Percentiles rank a stretch among this genome's conserved stretches.
Conservation (phyloP, 768 basidiomycete species). For the Dacryopinax primogenitus region DNA sequence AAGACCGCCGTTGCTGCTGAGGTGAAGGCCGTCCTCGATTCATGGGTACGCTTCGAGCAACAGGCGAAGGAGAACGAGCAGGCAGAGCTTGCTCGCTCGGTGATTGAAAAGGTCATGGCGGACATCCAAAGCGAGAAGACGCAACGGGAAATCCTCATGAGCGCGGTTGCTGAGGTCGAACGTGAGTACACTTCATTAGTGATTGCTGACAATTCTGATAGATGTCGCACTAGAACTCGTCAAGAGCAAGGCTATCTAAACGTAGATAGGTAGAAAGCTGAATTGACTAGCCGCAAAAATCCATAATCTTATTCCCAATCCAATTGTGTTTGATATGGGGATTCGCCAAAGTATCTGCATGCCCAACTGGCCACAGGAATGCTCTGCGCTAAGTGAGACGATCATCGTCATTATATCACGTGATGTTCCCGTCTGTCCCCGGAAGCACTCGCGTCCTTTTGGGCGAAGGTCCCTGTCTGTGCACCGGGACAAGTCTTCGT, state of each 20-base stretch:
- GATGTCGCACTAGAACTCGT: conserved; percentile 51
- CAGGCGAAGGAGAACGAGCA: conserved; percentile 95
- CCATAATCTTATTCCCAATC: conserved; percentile 1
- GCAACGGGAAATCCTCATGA: conserved; percentile 67
- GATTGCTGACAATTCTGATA: not conserved
- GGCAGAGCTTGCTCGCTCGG: conserved; percentile 71
- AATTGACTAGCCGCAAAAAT: conserved; percentile 8
- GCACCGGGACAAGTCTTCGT: not conserved
- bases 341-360: too few relatives aligned
- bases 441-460: conserved; percentile 8
- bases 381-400: not conserved
- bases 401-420: not conserved
- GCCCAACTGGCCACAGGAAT: too few relatives aligned
- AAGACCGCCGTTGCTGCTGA: conserved; percentile 75
- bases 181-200: conserved; percentile 43
- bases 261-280: conserved; percentile 11
- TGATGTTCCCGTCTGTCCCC: not conserved
- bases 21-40: conserved; percentile 88
- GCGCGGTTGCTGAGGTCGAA: conserved; percentile 81
- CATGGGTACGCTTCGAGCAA: conserved; percentile 97
- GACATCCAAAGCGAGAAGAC: conserved; percentile 75
- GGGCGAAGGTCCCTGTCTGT: not conserved
- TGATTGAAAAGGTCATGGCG: conserved; percentile 80
- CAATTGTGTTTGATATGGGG: too few relatives aligned
- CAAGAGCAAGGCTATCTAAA: conserved; percentile 82